These are phyloP conservation scores for Alternaria consortialis DNA, from an alignment of 2,329 filamentous ascomycete genomes.

Conservation along the genomic window DNA sequence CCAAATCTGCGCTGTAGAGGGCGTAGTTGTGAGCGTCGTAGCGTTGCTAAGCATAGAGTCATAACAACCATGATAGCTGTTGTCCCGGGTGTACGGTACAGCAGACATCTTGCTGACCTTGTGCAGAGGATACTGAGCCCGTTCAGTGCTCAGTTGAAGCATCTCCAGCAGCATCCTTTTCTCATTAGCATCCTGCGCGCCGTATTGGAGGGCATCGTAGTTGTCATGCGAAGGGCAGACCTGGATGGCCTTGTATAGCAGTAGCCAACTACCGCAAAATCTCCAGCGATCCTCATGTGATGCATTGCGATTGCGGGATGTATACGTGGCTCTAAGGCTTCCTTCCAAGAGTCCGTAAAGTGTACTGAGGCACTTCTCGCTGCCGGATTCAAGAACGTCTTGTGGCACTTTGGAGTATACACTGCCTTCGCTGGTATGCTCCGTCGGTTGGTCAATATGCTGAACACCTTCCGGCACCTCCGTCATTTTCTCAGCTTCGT, in stretches of 20 bases:
- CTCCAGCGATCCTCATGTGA: conserved; percentile 24
- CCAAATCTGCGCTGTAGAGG: conserved; percentile 22
- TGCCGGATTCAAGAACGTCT: neutral
- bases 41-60: conserved; percentile 18
- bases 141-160: conserved; percentile 5
- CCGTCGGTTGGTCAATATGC: neutral
- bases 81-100: neutral
- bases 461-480: neutral
- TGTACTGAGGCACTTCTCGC: neutral
- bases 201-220: conserved; percentile 18
- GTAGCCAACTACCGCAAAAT: conserved; percentile 30
- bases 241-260: conserved; percentile 26
- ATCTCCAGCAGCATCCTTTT: conserved; percentile 16
- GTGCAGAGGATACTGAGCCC: neutral
- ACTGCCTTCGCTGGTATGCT: neutral
- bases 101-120: conserved; percentile 14
- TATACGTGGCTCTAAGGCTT: conserved; percentile 19
- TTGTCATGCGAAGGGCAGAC: conserved; percentile 24
- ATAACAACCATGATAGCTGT: neutral
- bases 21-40: neutral
- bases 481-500: neutral
- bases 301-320: conserved; percentile 13
- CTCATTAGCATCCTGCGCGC: neutral
- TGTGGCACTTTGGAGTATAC: neutral
- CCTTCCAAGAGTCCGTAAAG: conserved; percentile 21